phyloP scores from a whole-genome alignment of 2,329 filamentous ascomycete species.

The Tolypocladium capitatum region DNA sequence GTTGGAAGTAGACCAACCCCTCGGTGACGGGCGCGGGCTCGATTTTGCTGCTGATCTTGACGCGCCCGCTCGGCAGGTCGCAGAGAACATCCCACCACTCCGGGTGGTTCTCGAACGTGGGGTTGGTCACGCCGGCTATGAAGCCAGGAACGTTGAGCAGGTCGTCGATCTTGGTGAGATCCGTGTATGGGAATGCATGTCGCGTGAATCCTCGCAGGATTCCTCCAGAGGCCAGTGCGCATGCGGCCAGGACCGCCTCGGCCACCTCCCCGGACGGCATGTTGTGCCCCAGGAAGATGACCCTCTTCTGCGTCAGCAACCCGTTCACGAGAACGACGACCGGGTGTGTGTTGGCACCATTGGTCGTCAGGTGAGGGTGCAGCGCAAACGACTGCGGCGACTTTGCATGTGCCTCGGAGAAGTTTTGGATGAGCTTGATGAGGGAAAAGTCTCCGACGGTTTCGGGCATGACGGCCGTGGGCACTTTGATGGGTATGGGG shows the following conservation, averaged over 20 bases:
- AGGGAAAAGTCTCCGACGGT: slow-evolving; percentile 96
- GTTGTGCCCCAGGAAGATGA: slow-evolving; percentile 93
- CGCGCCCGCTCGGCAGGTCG: slow-evolving; percentile 78
- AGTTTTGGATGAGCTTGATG: slow-evolving; percentile 93
- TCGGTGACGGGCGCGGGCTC: slow-evolving; percentile 73
- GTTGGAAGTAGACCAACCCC: slow-evolving; percentile 75
- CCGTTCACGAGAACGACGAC: slow-evolving; percentile 92
- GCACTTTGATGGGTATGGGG: slow-evolving; percentile 91
- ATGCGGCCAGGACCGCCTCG: slow-evolving; percentile 95
- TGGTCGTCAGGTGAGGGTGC: slow-evolving; percentile 88
- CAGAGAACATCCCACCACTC: slow-evolving; percentile 99
- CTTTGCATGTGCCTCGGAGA: slow-evolving; percentile 70
- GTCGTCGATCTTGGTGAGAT: slow-evolving; percentile 95
- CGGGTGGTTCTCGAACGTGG: slow-evolving; percentile 83
- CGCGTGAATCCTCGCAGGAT: slow-evolving; percentile 88
- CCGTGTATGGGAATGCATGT: slow-evolving; percentile 95
- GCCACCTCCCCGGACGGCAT: slow-evolving; percentile 91
- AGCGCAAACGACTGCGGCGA: slow-evolving; percentile 71
- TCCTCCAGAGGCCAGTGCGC: slow-evolving; percentile 82
- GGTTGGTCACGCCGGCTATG: slow-evolving; percentile 95
- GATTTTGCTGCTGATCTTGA: slow-evolving; percentile 87
- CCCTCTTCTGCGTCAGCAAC: slow-evolving; percentile 85
- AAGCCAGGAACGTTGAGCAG: slow-evolving; percentile 92
- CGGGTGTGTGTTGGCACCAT: slow-evolving; percentile 78
- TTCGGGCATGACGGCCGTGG: slow-evolving; percentile 84